Percentiles rank a stretch among this genome's conserved stretches.
Evolutionary conservation across 495 filamentous ascomycete genomes (phyloP).

Genomic region (Penicillium canariense): DNA sequence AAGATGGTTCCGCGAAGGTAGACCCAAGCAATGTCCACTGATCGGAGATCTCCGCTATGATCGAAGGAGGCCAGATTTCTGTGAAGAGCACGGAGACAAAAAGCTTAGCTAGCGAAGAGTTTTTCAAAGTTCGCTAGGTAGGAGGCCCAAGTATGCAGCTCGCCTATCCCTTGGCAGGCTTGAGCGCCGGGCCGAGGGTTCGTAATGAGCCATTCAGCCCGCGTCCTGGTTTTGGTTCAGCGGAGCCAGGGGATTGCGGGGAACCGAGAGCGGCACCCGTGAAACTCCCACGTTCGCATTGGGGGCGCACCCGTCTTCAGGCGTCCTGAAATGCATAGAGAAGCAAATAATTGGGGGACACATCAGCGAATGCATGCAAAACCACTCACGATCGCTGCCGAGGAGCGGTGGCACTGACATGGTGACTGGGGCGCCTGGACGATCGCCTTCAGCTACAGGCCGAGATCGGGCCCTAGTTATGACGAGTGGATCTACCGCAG

Average conservation of each 20-base stretch:
- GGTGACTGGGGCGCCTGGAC: background rate
- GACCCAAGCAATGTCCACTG: background rate
- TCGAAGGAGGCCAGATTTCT: background rate
- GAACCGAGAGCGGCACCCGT: background rate
- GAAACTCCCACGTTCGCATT: background rate
- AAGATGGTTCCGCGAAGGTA: background rate
- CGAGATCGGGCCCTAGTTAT: slow-evolving; percentile 24
- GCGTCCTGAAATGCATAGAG: background rate
- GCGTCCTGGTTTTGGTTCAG: background rate
- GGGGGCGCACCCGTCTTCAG: background rate
- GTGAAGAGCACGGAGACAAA: background rate
- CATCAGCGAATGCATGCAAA: background rate
- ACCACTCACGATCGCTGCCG: background rate
- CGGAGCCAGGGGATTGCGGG: slow-evolving; percentile 6
- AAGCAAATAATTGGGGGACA: background rate
- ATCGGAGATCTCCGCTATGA: background rate
- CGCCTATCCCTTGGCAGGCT: background rate
- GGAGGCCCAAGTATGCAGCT: background rate
- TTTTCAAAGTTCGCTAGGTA: background rate
- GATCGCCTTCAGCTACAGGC: slow-evolving; percentile 11
- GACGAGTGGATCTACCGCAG: slow-evolving; percentile 5
- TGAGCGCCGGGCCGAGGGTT: background rate
- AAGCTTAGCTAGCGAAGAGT: background rate
- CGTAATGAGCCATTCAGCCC: slow-evolving; percentile 1
- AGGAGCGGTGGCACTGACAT: background rate